A percentile compares a stretch with the other conserved stretches of the same genome.
These are phyloP conservation scores for Trichoderma simmonsii DNA, from an alignment of 2,329 filamentous ascomycete genomes.

Conservation along the genomic window DNA sequence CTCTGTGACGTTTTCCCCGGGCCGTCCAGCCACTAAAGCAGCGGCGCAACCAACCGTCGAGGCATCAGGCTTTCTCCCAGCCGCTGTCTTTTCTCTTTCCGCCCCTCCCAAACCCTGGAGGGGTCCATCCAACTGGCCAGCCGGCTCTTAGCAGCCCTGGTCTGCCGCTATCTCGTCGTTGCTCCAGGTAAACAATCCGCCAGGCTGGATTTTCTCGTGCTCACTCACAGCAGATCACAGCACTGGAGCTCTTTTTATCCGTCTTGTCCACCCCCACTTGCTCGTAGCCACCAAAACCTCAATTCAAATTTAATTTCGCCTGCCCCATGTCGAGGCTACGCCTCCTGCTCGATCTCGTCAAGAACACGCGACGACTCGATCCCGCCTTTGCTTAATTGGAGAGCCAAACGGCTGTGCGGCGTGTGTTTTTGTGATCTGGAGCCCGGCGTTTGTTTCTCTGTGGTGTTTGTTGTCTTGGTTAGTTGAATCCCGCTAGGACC, in stretches of 20 bases:
- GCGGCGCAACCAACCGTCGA: conserved; percentile 3
- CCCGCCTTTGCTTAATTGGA: not conserved
- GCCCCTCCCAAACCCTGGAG: not conserved
- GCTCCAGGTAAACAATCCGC: conserved; percentile 15
- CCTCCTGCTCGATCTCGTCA: conserved; percentile 4
- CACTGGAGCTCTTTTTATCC: not conserved
- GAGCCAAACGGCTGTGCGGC: not conserved
- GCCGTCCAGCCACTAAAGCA: not conserved
- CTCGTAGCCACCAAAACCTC: not conserved
- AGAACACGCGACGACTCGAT: not conserved
- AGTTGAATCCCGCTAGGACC: conserved; percentile 10
- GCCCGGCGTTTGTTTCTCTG: conserved; percentile 29
- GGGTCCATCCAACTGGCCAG: not conserved
- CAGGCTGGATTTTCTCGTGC: not conserved
- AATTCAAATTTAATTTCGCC: not conserved
- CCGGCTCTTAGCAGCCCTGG: not conserved
- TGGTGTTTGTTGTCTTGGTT: conserved; percentile 10
- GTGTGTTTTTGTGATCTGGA: conserved; percentile 19
- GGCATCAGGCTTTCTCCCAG: not conserved
- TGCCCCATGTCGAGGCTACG: conserved; percentile 15
- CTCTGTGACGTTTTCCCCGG: conserved; percentile 15
- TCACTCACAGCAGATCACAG: not conserved
- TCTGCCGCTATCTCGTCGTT: not conserved
- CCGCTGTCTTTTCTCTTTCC: not conserved
- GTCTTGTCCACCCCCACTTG: conserved; percentile 1